Conservation (phyloP, 768 basidiomycete species). For the Hypsizygus marmoreus region DNA sequence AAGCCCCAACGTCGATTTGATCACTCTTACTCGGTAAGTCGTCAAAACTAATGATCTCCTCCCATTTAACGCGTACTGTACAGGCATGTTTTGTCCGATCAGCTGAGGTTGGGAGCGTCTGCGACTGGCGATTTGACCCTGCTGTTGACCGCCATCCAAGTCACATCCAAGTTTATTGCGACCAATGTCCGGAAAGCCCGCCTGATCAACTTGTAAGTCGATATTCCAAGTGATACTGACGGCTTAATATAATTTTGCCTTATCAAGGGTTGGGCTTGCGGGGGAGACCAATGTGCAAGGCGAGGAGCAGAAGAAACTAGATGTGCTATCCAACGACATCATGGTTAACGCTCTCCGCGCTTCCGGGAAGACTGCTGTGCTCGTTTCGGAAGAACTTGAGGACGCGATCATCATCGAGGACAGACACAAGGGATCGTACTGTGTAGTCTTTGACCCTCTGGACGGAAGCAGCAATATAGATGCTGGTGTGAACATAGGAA, state of each 20-base stretch:
- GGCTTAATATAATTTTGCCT: constrained; percentile 6
- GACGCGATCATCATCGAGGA: constrained; percentile 90
- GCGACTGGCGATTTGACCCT: constrained; percentile 95
- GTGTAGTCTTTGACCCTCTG: constrained; percentile 97
- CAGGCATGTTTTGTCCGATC: constrained; percentile 88
- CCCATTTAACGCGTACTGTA: background rate
- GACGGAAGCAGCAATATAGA: constrained; percentile 98
- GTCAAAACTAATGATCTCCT: background rate
- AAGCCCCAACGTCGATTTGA: constrained; percentile 79
- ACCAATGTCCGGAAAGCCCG: constrained; percentile 97
- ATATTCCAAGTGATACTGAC: constrained; percentile 1
- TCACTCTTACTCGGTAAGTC: constrained; percentile 87
- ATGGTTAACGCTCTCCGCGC: constrained; percentile 97
- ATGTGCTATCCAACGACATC: constrained; percentile 97
- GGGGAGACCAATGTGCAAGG: constrained; percentile 97
- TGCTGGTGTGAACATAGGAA: constrained; percentile 97
- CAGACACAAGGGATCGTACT: constrained; percentile 82
- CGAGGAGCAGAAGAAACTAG: constrained; percentile 99
- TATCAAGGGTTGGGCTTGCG: constrained; percentile 87
- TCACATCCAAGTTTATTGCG: constrained; percentile 96
- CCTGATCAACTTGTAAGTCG: constrained; percentile 89
- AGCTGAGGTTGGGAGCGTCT: constrained; percentile 75
- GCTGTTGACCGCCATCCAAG: constrained; percentile 92
- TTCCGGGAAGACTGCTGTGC: constrained; percentile 94
- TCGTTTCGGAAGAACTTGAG: constrained; percentile 95